Evolutionary conservation across 129 eudicot species (phyloP), one percentile per base, ranked within the genome.

Genomic region (Gnaphalium uliginosum): DNA sequence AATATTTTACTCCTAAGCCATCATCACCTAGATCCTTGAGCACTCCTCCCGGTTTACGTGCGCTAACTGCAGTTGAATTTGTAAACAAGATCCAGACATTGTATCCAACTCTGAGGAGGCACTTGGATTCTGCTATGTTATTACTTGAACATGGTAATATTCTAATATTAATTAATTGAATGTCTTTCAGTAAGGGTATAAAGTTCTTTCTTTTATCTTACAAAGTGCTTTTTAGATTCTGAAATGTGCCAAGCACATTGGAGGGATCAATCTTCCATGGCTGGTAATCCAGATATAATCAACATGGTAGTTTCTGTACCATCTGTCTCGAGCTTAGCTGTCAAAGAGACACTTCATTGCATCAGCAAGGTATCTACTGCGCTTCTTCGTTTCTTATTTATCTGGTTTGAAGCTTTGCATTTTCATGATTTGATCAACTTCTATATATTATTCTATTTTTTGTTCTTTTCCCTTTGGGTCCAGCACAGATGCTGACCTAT

Each of bases 201-300:
- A 72, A 27, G 2, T 69, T 8, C 14, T 2, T 21, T 22, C 35
- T 17, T 65, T 29, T 77, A 25, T 76, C 78, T 63, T 46, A 64
- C 56, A 79, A 66, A 60, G 2, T 48, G 32, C 25, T 63, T 51
- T 69, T 73, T 82, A 88, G 92, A 87, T 39, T 68, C 85, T 71
- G 92, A 84, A 74, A 72, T 83, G 22, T 91, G 97, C 83, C 85
- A 86, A 78, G 83, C 77, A 61, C 97, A 91, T 80, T 91, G 97
- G 97, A 85, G 62, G 25, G 79, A 69, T 72, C 92, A 91, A 29
- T 88, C 88, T 79, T 68, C 60, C 54, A 77, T 86, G 74, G 85
- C 92, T 79, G 92, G 86, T 54, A 88, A 86, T 69, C 95, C 96
- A 39, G 90, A 91, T 50, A 73, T 83, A 29, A 32, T 61, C 56